These are phyloP conservation scores for Taphrina communis DNA, from an alignment of 1,139 yeast species.

Conservation along the genomic window DNA sequence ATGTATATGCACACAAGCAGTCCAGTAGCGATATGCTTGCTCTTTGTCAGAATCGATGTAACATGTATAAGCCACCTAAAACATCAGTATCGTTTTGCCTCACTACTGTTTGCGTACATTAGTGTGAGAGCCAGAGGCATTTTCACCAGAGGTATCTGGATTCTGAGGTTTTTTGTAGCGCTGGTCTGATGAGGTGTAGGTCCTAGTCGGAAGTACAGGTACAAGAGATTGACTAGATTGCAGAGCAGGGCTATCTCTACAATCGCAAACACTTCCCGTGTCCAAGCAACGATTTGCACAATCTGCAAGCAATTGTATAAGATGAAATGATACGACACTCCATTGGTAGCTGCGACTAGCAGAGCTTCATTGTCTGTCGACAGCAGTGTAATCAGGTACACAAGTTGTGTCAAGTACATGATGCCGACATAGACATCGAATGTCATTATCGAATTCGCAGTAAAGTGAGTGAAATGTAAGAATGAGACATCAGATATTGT, in stretches of 20 bases:
- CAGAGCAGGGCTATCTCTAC: constrained; percentile 12
- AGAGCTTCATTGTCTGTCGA: constrained; percentile 33
- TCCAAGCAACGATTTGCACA: constrained; percentile 26
- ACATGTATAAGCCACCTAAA: constrained; percentile 21
- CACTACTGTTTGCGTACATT: constrained; percentile 1
- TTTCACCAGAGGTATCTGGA: constrained; percentile 30
- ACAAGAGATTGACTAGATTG: constrained; percentile 10
- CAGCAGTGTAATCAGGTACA: constrained; percentile 15
- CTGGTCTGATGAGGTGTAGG: constrained; percentile 25
- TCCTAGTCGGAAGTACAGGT: constrained; percentile 19
- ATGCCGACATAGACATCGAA: constrained; percentile 32
- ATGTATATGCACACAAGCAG: not conserved
- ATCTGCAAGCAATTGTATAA: constrained; percentile 20
- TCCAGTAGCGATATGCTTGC: not conserved
- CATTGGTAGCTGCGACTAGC: constrained; percentile 28
- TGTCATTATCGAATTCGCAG: constrained; percentile 36
- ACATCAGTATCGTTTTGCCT: not conserved
- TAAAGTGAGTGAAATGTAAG: constrained; percentile 13
- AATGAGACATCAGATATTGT: constrained; percentile 34
- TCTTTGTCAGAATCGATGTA: constrained; percentile 6
- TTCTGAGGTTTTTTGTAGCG: constrained; percentile 17
- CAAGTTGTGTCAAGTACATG: constrained; percentile 23
- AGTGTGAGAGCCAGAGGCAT: constrained; percentile 29
- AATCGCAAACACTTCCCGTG: constrained; percentile 3
- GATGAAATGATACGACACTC: constrained; percentile 34